Evolutionary conservation across 164 flowering plant species (phyloP).

Genomic region (Vitis rupestris): DNA sequence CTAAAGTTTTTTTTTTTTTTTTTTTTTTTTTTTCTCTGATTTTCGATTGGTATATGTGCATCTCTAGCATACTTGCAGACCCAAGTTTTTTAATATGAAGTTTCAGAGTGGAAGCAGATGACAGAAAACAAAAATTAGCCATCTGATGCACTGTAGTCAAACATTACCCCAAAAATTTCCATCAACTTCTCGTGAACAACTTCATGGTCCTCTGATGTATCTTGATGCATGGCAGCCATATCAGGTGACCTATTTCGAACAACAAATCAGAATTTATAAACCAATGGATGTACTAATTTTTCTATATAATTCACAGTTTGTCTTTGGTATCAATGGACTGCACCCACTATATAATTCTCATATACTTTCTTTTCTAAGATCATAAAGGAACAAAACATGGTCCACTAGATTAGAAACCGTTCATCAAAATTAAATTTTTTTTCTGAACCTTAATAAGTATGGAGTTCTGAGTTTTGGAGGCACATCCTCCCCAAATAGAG

Average conservation of each 20-base stretch:
- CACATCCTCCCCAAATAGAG: slow-evolving; percentile 50
- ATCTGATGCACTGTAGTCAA: background rate
- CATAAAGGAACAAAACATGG: background rate
- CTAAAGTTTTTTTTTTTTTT: no score
- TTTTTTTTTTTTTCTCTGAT: no score
- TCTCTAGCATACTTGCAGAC: no score
- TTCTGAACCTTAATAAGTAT: slow-evolving; percentile 42
- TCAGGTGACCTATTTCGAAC: slow-evolving; percentile 45
- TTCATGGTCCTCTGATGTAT: slow-evolving; percentile 55
- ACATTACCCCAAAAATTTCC: slow-evolving; percentile 44
- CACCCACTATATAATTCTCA: no score
- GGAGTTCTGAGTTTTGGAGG: slow-evolving; percentile 52
- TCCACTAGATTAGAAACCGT: background rate
- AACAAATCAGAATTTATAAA: background rate
- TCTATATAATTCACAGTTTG: no score
- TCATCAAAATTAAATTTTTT: background rate
- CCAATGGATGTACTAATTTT: no score
- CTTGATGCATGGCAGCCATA: slow-evolving; percentile 82
- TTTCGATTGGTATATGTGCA: no score
- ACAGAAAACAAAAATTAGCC: background rate
- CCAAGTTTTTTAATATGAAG: background rate
- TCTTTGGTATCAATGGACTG: no score
- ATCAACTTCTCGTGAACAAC: slow-evolving; percentile 47
- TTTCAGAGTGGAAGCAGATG: background rate
- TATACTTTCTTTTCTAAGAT: background rate